Percentiles rank a stretch among this genome's conserved stretches.
phyloP scores from a whole-genome alignment of 441 rosid species.

The Mallotus repandus region DNA sequence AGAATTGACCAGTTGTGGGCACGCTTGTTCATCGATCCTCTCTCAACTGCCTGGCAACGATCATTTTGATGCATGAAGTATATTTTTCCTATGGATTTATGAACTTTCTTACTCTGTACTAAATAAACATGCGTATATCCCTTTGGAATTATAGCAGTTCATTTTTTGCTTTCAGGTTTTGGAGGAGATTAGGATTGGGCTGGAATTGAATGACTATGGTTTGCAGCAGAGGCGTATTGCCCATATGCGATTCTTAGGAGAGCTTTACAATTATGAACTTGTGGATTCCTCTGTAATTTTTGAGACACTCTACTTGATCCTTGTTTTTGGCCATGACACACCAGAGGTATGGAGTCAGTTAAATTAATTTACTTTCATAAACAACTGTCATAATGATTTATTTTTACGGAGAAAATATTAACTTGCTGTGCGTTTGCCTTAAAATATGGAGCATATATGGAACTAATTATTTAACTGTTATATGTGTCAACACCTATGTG shows the following conservation, averaged over 20 bases:
- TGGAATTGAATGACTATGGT: constrained; percentile 92
- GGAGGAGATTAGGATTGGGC: constrained; percentile 97
- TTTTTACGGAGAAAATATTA: not conserved
- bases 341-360: constrained; percentile 59
- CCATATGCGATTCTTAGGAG: constrained; percentile 95
- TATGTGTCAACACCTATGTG: not conserved
- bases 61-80: constrained; percentile 7
- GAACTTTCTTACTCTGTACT: not conserved
- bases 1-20: not conserved
- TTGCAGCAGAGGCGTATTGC: constrained; percentile 99
- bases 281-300: constrained; percentile 98
- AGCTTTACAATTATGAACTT: constrained; percentile 95
- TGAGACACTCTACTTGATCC: constrained; percentile 85
- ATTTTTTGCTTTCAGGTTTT: constrained; percentile 57
- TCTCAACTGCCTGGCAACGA: not conserved
- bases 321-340: constrained; percentile 77
- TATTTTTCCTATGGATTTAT: not conserved
- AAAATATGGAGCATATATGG: not conserved
- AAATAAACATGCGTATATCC: not conserved
- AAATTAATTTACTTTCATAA: not conserved
- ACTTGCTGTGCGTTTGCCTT: not conserved
- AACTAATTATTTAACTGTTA: not conserved
- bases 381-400: not conserved
- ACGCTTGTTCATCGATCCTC: not conserved
- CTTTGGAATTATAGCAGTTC: constrained; percentile 19